Conservation (phyloP, 2,329 filamentous ascomycete genomes). For the Hypoxylon rubiginosum region DNA sequence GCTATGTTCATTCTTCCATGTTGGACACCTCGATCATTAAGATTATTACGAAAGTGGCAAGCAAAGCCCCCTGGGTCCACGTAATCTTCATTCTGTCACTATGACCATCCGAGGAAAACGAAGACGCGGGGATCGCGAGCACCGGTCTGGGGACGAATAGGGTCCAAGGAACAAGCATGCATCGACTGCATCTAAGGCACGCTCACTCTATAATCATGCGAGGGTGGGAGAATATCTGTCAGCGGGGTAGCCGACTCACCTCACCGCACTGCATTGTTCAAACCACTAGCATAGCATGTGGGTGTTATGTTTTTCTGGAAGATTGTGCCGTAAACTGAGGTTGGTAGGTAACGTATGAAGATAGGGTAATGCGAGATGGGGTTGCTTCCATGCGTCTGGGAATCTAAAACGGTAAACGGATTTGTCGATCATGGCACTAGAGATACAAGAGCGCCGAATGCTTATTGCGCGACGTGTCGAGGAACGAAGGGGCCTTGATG, state of each 20-base stretch:
- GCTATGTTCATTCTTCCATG: neutral
- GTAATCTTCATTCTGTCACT: conserved; percentile 20
- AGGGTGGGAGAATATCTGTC: conserved; percentile 10
- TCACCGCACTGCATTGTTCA: neutral
- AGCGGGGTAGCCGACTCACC: conserved; percentile 19
- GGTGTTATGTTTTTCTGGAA: conserved; percentile 22
- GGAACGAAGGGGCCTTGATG: conserved; percentile 11
- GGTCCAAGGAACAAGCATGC: conserved; percentile 5
- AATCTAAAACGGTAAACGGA: conserved; percentile 26
- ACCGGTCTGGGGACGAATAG: conserved; percentile 11
- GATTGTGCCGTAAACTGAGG: conserved; percentile 10
- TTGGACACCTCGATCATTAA: conserved; percentile 1
- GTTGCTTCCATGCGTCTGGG: conserved; percentile 33
- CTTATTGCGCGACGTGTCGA: conserved; percentile 17
- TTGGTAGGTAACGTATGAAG: conserved; percentile 17
- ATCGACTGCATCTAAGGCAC: conserved; percentile 19
- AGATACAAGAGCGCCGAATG: conserved; percentile 14
- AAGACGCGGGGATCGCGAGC: conserved; percentile 5
- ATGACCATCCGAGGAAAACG: conserved; percentile 17
- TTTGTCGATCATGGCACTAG: conserved; percentile 33
- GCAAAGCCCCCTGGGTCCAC: conserved; percentile 8
- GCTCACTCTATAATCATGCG: conserved; percentile 30
- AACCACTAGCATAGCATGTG: conserved; percentile 22
- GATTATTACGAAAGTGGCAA: conserved; percentile 13
- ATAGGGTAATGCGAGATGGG: conserved; percentile 37